Evolutionary conservation across 768 basidiomycete species (phyloP).

Genomic region (Kwoniella sp.): DNA sequence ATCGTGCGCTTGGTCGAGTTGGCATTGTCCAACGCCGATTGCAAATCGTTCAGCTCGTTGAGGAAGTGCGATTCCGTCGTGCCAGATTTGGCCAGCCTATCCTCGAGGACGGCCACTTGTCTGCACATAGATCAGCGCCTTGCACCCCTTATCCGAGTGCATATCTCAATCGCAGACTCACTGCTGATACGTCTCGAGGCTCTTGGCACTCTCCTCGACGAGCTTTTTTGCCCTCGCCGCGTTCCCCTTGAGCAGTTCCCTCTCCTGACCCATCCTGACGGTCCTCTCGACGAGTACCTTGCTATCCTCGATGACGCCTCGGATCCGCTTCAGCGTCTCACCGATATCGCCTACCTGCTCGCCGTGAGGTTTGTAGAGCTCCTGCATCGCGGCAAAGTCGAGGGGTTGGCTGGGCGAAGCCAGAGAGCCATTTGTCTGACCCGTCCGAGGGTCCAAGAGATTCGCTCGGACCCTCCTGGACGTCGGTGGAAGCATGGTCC

Average conservation of each 20-base stretch:
- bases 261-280: conserved; percentile 78
- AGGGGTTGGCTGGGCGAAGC: conserved; percentile 60
- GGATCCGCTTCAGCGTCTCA: conserved; percentile 70
- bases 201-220: conserved; percentile 71
- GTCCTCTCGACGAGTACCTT: conserved; percentile 76
- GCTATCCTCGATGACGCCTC: conserved; percentile 77
- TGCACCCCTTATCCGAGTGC: neutral
- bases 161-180: conserved; percentile 22
- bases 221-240: conserved; percentile 87
- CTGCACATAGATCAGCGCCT: conserved; percentile 2
- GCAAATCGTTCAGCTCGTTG: conserved; percentile 44
- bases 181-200: conserved; percentile 84
- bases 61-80: conserved; percentile 40
- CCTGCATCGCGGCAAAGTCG: conserved; percentile 79
- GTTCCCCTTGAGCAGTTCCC: conserved; percentile 85
- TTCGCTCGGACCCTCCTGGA: conserved; percentile 63
- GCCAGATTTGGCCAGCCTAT: conserved; percentile 39
- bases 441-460: conserved; percentile 51
- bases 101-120: conserved; percentile 48
- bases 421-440: conserved; percentile 40
- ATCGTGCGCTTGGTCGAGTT: conserved; percentile 29
- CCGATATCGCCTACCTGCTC: conserved; percentile 64
- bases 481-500: conserved; percentile 76
- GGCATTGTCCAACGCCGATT: conserved; percentile 33
- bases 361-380: conserved; percentile 59